These are phyloP conservation scores for Boletus rex-veris DNA, from an alignment of 768 basidiomycete species.

Conservation along the genomic window DNA sequence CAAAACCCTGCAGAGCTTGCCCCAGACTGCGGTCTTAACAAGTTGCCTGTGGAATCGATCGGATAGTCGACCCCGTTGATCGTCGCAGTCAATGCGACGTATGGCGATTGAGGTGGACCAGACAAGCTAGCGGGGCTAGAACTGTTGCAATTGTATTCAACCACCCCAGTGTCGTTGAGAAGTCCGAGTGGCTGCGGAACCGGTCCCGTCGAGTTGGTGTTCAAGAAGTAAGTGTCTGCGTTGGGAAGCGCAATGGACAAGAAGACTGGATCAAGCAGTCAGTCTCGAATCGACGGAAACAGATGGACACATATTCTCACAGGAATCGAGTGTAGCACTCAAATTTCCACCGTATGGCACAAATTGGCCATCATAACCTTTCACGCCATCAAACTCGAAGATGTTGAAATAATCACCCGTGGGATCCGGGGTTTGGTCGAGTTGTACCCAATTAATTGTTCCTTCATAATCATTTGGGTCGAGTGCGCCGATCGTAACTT, in stretches of 20 bases:
- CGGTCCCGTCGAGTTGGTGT: constrained; percentile 21
- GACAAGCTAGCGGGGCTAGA: neutral
- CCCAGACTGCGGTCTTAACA: constrained; percentile 12
- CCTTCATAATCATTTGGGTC: constrained; percentile 32
- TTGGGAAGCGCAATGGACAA: constrained; percentile 19
- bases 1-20: constrained; percentile 2
- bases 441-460: constrained; percentile 28
- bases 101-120: constrained; percentile 11
- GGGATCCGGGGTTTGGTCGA: constrained; percentile 17
- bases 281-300: neutral
- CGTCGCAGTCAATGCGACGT: constrained; percentile 23
- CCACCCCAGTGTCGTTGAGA: neutral
- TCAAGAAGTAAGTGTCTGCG: constrained; percentile 15
- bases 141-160: constrained; percentile 18
- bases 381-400: constrained; percentile 27
- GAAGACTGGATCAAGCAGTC: constrained; percentile 9
- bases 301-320: constrained; percentile 10
- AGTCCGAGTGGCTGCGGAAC: constrained; percentile 9
- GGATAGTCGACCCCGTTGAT: constrained; percentile 34
- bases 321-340: constrained; percentile 23
- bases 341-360: constrained; percentile 16
- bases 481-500: constrained; percentile 31
- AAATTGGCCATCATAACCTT: constrained; percentile 29
- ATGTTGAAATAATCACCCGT: constrained; percentile 16
- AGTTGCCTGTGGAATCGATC: constrained; percentile 24